Evolutionary conservation across 2,329 filamentous ascomycete species (phyloP), one percentile per base, ranked within the genome.

Genomic region (Hypoxylon sp.): DNA sequence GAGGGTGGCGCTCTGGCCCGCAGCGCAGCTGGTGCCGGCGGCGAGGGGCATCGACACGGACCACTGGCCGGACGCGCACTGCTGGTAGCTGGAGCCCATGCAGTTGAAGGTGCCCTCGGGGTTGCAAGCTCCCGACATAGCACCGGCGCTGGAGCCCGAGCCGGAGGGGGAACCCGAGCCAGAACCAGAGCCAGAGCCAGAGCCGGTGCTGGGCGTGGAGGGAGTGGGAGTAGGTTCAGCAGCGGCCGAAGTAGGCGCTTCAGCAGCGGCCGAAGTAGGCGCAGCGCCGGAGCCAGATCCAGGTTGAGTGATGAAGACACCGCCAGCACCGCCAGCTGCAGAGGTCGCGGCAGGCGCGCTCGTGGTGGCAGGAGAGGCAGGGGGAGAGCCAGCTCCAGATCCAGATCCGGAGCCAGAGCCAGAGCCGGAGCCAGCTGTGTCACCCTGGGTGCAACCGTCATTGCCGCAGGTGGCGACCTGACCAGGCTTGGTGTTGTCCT

Each of bases 71-170:
- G 77, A 79, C 6, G 77, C 83, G 55, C 83, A 86, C 43, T 81
- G 81, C 70, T 85, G 82, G 78, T 78, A 86, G 0, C 77, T 76
- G 1, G 68, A 73, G 11, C 81, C 73, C 5, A 84, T 72, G 62
- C 83, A 86, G 74, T 84, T 84, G 79, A 79, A 86, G 9, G 70
- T 68, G 1, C 83, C 83, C 41, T 84, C 81, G 1, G 62, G 42
- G 6, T 75, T 65, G 70, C 83, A 85, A 0, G 78, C 72, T 15
- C 77, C 73, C 1, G 79, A 65, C 20, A 76, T 60, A 1, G 64
- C 70, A n/a, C 69, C 69, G 11, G 41, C 23, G 23, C 47, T 52
- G 57, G 29, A 33, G n/a, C 31, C n/a, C n/a, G 31, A 35, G 31
- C 31, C n/a, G n/a, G 8, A 3, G 26, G 26, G 8, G 26, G 58